A percentile compares a stretch with the other conserved stretches of the same genome.
These are phyloP conservation scores for Stagonosporopsis rhizophila DNA, from an alignment of 2,329 filamentous ascomycete genomes.

Conservation along the genomic window DNA sequence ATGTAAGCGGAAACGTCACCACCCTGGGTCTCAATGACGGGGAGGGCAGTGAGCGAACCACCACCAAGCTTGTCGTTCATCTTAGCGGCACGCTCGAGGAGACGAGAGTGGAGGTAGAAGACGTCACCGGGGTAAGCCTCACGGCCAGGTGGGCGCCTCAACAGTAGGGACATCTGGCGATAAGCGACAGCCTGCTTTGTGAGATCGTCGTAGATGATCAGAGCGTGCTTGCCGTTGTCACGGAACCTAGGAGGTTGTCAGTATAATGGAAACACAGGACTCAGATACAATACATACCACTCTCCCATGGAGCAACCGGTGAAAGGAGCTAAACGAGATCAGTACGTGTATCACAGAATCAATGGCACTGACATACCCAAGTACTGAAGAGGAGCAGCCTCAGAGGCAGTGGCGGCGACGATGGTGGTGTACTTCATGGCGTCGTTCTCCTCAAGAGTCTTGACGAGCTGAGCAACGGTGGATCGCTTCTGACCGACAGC, in stretches of 20 bases:
- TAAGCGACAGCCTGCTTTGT: constrained; percentile 98
- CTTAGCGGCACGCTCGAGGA: constrained; percentile 99
- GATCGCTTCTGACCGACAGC: constrained; percentile 99
- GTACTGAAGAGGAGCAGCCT: constrained; percentile 87
- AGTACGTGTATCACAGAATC: neutral
- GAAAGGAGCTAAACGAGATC: constrained; percentile 68
- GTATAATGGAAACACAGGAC: neutral
- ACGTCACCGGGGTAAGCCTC: constrained; percentile 96
- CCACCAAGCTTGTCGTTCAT: constrained; percentile 95
- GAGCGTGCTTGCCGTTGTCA: constrained; percentile 84
- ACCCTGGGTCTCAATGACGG: constrained; percentile 96
- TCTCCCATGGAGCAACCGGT: constrained; percentile 63
- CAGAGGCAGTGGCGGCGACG: constrained; percentile 94
- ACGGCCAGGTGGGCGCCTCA: constrained; percentile 97
- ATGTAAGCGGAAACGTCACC: constrained; percentile 99
- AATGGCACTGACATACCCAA: constrained; percentile 50
- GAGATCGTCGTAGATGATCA: constrained; percentile 93
- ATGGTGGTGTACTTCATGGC: constrained; percentile 98
- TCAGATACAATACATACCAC: constrained; percentile 16
- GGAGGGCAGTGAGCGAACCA: constrained; percentile 96
- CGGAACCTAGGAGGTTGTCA: constrained; percentile 62
- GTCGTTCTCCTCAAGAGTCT: constrained; percentile 99
- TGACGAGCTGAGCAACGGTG: constrained; percentile 98
- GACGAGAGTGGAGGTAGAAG: constrained; percentile 67
- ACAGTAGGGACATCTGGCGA: constrained; percentile 98